A percentile compares a stretch with the other conserved stretches of the same genome.
phyloP scores from a whole-genome alignment of 495 filamentous ascomycete genomes.

The Evansstolkia leycettana region DNA sequence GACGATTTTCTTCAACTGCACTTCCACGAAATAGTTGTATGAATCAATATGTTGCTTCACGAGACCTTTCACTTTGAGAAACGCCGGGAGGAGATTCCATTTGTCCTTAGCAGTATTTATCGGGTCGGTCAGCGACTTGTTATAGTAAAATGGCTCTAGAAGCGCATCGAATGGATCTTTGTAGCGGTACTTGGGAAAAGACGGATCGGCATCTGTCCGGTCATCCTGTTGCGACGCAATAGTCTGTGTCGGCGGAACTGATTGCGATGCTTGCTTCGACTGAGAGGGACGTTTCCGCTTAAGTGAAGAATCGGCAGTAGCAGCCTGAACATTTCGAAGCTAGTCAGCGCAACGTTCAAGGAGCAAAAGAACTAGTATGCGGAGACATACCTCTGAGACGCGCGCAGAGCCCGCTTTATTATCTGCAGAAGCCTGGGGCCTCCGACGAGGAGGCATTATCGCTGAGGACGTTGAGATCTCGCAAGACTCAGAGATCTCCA shows the following conservation, averaged over 20 bases:
- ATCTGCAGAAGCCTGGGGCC: conserved; percentile 9
- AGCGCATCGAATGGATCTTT: conserved; percentile 65
- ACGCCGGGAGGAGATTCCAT: conserved; percentile 91
- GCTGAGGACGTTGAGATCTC: not conserved
- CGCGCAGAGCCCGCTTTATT: conserved; percentile 9
- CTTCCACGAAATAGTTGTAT: conserved; percentile 92
- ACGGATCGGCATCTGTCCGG: conserved; percentile 2
- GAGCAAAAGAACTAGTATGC: conserved; percentile 1
- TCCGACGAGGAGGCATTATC: conserved; percentile 17
- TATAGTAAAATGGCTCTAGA: conserved; percentile 90
- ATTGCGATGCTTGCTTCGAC: conserved; percentile 3
- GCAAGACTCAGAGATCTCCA: not conserved
- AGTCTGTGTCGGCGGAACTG: conserved; percentile 3
- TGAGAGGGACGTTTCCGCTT: conserved; percentile 13
- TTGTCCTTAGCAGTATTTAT: conserved; percentile 91
- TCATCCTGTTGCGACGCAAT: conserved; percentile 2
- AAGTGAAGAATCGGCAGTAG: conserved; percentile 4
- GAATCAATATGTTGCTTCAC: conserved; percentile 98
- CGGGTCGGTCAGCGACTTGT: conserved; percentile 82
- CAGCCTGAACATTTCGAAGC: conserved; percentile 3
- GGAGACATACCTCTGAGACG: conserved; percentile 14
- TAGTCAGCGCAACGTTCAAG: not conserved
- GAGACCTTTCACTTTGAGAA: conserved; percentile 91
- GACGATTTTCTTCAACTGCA: conserved; percentile 92
- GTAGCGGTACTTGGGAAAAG: conserved; percentile 16